A percentile compares a stretch with the other conserved stretches of the same genome.
These are phyloP conservation scores for Leccinum barrowsii DNA, from an alignment of 768 basidiomycete genomes.

Conservation along the genomic window DNA sequence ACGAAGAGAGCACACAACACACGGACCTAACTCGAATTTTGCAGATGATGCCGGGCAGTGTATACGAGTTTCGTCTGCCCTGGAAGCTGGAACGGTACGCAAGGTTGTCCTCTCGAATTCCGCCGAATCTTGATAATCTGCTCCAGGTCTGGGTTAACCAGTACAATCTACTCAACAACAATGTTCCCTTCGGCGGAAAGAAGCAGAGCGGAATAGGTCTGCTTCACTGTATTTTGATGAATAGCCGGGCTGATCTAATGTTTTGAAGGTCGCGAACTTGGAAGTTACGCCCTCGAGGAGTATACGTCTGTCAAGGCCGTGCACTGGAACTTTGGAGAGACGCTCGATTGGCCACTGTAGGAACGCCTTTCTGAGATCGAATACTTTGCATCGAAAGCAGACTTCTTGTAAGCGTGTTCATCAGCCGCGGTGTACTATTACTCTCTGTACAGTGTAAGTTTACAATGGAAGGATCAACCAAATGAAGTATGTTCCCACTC, in stretches of 20 bases:
- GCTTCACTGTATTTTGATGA: not conserved
- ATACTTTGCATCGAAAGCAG: not conserved
- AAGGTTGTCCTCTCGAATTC: not conserved
- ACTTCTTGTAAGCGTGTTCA: not conserved
- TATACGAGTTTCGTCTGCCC: conserved; percentile 79
- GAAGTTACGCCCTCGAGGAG: conserved; percentile 79
- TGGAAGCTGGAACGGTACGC: conserved; percentile 86
- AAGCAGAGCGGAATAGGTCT: conserved; percentile 86
- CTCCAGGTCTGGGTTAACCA: conserved; percentile 87
- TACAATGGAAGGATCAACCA: not conserved
- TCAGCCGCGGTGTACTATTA: conserved; percentile 7
- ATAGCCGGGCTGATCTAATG: conserved; percentile 7
- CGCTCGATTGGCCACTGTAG: conserved; percentile 73
- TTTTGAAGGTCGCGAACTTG: conserved; percentile 77
- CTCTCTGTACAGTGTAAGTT: conserved; percentile 17
- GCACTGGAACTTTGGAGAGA: conserved; percentile 87
- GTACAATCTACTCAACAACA: conserved; percentile 78
- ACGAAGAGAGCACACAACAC: not conserved
- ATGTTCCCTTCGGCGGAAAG: conserved; percentile 94
- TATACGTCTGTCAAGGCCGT: conserved; percentile 81
- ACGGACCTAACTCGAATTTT: conserved; percentile 20
- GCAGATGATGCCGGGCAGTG: conserved; percentile 79
- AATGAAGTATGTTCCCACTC: conserved; percentile 13
- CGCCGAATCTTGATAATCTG: conserved; percentile 4
- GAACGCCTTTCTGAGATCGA: not conserved